Base-by-base conservation (phyloP, 306 rosid species). In the Lotus japonicus region DNA sequence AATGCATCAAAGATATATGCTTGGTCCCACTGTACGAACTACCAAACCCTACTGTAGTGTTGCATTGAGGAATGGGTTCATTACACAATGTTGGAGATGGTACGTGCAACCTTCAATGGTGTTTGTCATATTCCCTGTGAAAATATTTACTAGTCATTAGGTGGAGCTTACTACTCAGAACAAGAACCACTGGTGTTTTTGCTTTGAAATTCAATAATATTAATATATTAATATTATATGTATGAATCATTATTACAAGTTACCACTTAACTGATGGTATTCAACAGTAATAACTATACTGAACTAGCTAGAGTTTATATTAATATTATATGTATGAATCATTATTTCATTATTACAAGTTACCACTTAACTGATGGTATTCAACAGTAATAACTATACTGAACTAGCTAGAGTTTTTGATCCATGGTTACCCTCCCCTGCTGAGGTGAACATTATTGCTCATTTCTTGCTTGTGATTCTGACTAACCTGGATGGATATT, bases 151-250 rank as follows among this genome's bases (percentile, higher is more conserved):
- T 28, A 13, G 38, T 21, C 13, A 31, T 58, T 49, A 41, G 57
- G 35, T 54, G 14, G 57, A 77, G 9, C 56, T 16, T 38, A 16
- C 8, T 21, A 15, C 51, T 64, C 54, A 5, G 43, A 53, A 33
- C 56, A 19, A 56, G 65, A 64, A 19, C 19, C 63, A 53, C 51
- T 15, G 12, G 23, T n/a, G 26, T 5, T 63, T 60, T 50, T 56
- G 21, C 55, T 70, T 42, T 35, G 18, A 62, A 69, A 70, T 70
- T 63, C 19, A 41, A 10, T 26, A 21, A n/a, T n/a, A n/a, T n/a
- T n/a, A n/a, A 26, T 26, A 26, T 26, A 26, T 26, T 26, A 21
- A 52, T 28, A 28, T 15, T 19, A 5, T 51, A 21, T 14, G 12
- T 10, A 2, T 39, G 54, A 13, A 17, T 33, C 26, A 2, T 52